Percentiles rank a stretch among this genome's conserved stretches.
Conservation (phyloP, 345 rosid genomes). For the Salix suchowensis region DNA sequence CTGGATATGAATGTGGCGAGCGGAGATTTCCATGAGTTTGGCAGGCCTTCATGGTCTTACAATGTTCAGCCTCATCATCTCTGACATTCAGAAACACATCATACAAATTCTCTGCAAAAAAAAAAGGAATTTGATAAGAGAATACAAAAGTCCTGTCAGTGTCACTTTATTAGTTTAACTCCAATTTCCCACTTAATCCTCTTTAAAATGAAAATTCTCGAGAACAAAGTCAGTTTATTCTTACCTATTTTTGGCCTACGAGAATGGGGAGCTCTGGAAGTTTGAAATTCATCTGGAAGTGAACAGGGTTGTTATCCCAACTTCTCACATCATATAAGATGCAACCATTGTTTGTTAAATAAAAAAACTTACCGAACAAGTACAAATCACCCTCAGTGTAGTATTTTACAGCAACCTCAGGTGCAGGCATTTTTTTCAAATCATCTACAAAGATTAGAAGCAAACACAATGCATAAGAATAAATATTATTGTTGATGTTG, state of each 20-base stretch:
- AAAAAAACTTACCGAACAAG: conserved; percentile 65
- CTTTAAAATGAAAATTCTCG: neutral
- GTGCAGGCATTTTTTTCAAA: conserved; percentile 82
- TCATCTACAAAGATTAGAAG: conserved; percentile 44
- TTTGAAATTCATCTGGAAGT: conserved; percentile 87
- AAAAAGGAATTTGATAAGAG: neutral
- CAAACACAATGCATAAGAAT: conserved; percentile 3
- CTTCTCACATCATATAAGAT: neutral
- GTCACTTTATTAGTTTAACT: neutral
- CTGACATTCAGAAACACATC: conserved; percentile 87
- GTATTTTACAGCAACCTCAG: conserved; percentile 82
- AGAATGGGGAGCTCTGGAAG: conserved; percentile 72
- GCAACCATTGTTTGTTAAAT: neutral
- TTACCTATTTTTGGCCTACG: conserved; percentile 91
- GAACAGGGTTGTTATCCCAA: conserved; percentile 11
- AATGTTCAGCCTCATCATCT: conserved; percentile 97
- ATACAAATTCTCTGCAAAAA: conserved; percentile 65
- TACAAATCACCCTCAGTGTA: conserved; percentile 86
- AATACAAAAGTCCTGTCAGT: neutral
- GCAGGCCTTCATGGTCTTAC: conserved; percentile 94
- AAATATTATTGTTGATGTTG: neutral
- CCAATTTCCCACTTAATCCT: neutral
- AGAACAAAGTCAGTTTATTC: neutral
- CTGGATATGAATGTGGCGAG: conserved; percentile 73
- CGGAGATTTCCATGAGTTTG: conserved; percentile 80